A percentile compares a stretch with the other conserved stretches of the same genome.
These are phyloP conservation scores for Gossypium gossypioides DNA, from an alignment of 441 rosid species.

Conservation along the genomic window DNA sequence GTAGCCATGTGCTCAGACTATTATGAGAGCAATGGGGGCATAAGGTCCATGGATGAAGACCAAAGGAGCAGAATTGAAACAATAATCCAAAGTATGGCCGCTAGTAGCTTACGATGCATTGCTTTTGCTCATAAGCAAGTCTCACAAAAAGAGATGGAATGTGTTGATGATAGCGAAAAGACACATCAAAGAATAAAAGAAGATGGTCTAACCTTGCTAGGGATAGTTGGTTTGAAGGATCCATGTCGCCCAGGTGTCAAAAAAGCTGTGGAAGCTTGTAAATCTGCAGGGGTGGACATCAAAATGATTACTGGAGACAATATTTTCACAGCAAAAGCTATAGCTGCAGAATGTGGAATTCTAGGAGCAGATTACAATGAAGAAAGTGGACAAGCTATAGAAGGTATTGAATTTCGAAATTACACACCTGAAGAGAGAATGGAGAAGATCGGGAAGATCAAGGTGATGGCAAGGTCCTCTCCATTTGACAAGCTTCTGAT, in stretches of 20 bases:
- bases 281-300: constrained; percentile 28
- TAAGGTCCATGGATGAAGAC: constrained; percentile 17
- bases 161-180: neutral
- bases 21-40: constrained; percentile 11
- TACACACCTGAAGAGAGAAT: constrained; percentile 26
- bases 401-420: constrained; percentile 31
- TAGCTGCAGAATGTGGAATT: constrained; percentile 44
- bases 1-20: constrained; percentile 30
- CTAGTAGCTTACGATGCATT: constrained; percentile 39
- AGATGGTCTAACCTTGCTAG: constrained; percentile 24
- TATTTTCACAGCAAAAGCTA: constrained; percentile 37
- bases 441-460: constrained; percentile 17
- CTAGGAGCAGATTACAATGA: constrained; percentile 20
- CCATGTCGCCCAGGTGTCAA: constrained; percentile 34
- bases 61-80: constrained; percentile 15
- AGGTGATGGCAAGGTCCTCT: constrained; percentile 45
- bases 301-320: constrained; percentile 50
- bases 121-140: constrained; percentile 31
- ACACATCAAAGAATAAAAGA: constrained; percentile 15
- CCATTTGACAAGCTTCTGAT: constrained; percentile 43
- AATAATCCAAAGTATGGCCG: constrained; percentile 36
- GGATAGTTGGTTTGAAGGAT: constrained; percentile 37
- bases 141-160: constrained; percentile 3
- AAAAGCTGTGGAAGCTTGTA: constrained; percentile 30
- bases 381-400: constrained; percentile 28